Percentiles rank a stretch among this genome's conserved stretches.
Evolutionary conservation across 2,329 filamentous ascomycete species (phyloP).

Genomic region (Coniochaeta sp.): DNA sequence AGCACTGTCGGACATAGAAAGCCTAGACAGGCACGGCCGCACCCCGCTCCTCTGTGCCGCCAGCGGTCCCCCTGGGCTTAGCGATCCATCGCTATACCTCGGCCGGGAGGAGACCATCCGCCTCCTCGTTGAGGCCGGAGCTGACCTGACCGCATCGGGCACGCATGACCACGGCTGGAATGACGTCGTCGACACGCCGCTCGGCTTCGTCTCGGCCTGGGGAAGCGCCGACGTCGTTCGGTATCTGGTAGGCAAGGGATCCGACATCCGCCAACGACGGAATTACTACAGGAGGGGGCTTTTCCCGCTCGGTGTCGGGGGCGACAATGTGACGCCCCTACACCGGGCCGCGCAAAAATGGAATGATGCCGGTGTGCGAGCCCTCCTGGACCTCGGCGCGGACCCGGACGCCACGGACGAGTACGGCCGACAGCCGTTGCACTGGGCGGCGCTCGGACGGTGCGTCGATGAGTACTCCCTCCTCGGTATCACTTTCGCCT

Average conservation of each 20-base stretch:
- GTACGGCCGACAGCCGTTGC: neutral
- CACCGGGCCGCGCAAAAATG: neutral
- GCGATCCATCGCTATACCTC: neutral
- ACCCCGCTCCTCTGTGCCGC: neutral
- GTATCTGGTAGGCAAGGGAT: neutral
- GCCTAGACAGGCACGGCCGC: neutral
- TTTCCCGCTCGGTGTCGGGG: neutral
- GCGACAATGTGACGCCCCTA: neutral
- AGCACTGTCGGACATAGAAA: neutral
- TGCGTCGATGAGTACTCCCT: neutral
- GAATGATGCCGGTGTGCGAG: neutral
- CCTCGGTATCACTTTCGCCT: neutral
- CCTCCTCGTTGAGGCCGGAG: neutral
- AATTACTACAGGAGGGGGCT: neutral
- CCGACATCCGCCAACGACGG: neutral
- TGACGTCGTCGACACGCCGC: neutral
- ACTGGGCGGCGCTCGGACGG: neutral
- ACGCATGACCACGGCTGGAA: neutral
- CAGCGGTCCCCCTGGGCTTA: neutral
- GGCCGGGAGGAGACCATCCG: neutral
- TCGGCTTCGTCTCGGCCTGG: neutral
- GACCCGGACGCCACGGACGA: neutral
- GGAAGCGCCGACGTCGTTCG: neutral
- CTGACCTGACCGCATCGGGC: neutral
- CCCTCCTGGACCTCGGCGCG: neutral